These are phyloP conservation scores for Lanmaoa pseudosensibilis DNA, from an alignment of 768 basidiomycete species.

Conservation along the genomic window DNA sequence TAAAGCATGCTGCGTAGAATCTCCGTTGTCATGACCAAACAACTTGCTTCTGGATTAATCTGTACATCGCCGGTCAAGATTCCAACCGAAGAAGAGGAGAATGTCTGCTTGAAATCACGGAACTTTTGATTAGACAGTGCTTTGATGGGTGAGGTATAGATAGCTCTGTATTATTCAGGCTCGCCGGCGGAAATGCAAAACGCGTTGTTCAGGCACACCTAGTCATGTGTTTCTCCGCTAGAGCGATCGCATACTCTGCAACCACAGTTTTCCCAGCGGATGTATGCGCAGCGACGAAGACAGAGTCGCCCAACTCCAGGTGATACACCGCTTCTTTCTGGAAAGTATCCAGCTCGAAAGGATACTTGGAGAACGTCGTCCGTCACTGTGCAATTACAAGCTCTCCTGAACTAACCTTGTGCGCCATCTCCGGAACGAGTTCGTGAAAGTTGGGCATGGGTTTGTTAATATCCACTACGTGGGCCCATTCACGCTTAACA, in stretches of 20 bases:
- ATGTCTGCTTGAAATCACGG: slow-evolving; percentile 96
- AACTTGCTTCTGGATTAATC: slow-evolving; percentile 97
- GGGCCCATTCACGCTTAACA: slow-evolving; percentile 95
- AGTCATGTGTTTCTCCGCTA: slow-evolving; percentile 99
- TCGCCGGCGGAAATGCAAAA: slow-evolving; percentile 15
- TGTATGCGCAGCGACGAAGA: slow-evolving; percentile 99
- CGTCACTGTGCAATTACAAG: slow-evolving; percentile 3
- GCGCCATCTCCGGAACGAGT: slow-evolving; percentile 95
- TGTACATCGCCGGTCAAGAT: slow-evolving; percentile 99
- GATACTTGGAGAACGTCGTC: slow-evolving; percentile 62
- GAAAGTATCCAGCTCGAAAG: slow-evolving; percentile 98
- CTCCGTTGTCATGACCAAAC: slow-evolving; percentile 97
- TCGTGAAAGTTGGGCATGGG: slow-evolving; percentile 87
- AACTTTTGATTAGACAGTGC: slow-evolving; percentile 99
- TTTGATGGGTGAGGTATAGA: slow-evolving; percentile 99
- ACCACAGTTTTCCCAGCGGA: slow-evolving; percentile 99
- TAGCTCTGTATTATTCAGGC: slow-evolving; percentile 58
- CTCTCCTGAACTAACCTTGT: slow-evolving; percentile 55
- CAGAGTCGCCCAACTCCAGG: slow-evolving; percentile 94
- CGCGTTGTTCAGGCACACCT: slow-evolving; percentile 49
- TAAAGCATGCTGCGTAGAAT: slow-evolving; percentile 98
- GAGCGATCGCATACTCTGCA: slow-evolving; percentile 96
- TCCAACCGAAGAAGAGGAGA: slow-evolving; percentile 87
- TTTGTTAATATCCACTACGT: slow-evolving; percentile 91
- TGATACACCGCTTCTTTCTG: slow-evolving; percentile 99